Percentiles rank a stretch among this genome's conserved stretches.
Evolutionary conservation across 352 stramenopile species (phyloP).

Genomic region (Pythium monospermum): DNA sequence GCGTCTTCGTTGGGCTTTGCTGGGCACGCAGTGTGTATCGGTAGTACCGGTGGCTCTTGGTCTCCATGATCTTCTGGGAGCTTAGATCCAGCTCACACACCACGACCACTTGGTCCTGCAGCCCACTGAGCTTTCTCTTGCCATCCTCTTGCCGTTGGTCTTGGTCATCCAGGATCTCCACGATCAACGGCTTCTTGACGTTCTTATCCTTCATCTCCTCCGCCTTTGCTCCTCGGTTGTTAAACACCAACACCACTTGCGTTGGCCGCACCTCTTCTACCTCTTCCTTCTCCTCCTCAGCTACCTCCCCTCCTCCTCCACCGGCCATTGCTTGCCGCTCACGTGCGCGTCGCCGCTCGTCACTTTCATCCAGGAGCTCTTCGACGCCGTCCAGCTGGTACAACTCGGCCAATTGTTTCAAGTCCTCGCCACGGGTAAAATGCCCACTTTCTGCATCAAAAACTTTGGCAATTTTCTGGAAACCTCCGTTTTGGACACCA

Average conservation of each 20-base stretch:
- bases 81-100: conserved; percentile 38
- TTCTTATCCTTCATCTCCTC: not conserved
- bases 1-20: not conserved
- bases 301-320: conserved; percentile 2
- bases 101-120: conserved; percentile 24
- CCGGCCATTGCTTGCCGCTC: conserved; percentile 5
- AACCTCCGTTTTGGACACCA: conserved; percentile 36
- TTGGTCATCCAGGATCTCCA: conserved; percentile 45
- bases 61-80: conserved; percentile 50
- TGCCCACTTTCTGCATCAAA: conserved; percentile 42
- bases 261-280: conserved; percentile 20
- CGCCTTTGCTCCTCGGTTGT: conserved; percentile 16
- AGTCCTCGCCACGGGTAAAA: conserved; percentile 53
- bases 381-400: conserved; percentile 81
- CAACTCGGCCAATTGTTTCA: conserved; percentile 61
- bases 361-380: conserved; percentile 50
- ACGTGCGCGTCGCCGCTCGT: conserved; percentile 15
- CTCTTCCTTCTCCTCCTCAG: conserved; percentile 7
- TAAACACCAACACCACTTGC: conserved; percentile 41
- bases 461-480: conserved; percentile 29
- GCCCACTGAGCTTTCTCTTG: not conserved
- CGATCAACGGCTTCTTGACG: conserved; percentile 49
- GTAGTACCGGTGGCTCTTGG: conserved; percentile 46
- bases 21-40: conserved; percentile 41
- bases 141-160: conserved; percentile 6